Evolutionary conservation across 768 basidiomycete genomes (phyloP).

Genomic region (Mycena latifolia): DNA sequence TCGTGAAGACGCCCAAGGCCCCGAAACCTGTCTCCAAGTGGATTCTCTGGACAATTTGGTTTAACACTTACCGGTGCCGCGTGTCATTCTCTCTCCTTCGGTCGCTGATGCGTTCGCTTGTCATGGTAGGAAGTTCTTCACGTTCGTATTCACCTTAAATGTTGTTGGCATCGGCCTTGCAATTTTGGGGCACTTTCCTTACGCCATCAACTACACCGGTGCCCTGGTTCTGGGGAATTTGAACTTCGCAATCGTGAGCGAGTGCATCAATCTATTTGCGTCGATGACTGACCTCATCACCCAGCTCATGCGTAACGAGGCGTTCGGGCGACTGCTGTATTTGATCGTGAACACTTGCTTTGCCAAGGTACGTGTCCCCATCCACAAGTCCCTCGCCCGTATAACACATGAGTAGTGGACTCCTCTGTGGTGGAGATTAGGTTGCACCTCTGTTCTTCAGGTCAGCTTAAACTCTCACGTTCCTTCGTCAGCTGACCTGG

Average conservation of each 20-base stretch:
- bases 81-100: neutral
- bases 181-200: slow-evolving; percentile 73
- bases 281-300: too few species aligned
- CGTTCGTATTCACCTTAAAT: slow-evolving; percentile 70
- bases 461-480: slow-evolving; percentile 43
- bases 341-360: slow-evolving; percentile 75
- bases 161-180: slow-evolving; percentile 74
- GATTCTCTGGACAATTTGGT: slow-evolving; percentile 74
- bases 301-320: slow-evolving; percentile 73
- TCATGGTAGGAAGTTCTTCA: slow-evolving; percentile 72
- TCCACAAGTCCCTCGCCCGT: neutral
- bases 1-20: slow-evolving; percentile 55
- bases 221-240: slow-evolving; percentile 80
- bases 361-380: slow-evolving; percentile 63
- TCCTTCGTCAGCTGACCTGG: neutral
- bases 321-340: slow-evolving; percentile 80
- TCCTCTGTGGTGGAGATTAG: slow-evolving; percentile 79
- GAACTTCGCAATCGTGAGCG: slow-evolving; percentile 64
- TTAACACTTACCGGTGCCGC: slow-evolving; percentile 74
- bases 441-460: slow-evolving; percentile 80
- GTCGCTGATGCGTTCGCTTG: neutral
- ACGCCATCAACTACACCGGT: slow-evolving; percentile 69
- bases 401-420: slow-evolving; percentile 66
- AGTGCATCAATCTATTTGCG: too few species aligned
- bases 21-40: slow-evolving; percentile 72